phyloP scores from a whole-genome alignment of 306 rosid species.

The Glycine soja region DNA sequence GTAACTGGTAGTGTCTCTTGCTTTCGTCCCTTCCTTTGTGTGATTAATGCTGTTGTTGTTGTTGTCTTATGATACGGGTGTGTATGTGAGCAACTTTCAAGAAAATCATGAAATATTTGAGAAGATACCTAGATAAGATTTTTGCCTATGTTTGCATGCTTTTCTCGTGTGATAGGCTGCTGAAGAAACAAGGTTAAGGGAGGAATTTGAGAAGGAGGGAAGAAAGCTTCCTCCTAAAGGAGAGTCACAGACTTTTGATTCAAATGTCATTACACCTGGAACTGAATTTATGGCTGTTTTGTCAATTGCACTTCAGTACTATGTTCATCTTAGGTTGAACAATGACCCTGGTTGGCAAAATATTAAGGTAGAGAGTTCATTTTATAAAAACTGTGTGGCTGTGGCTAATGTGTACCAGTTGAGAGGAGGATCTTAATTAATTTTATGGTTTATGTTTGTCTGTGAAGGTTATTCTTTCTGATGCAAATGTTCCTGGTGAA shows the following conservation, averaged over 20 bases:
- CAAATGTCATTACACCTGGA: slow-evolving; percentile 97
- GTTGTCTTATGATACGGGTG: slow-evolving; percentile 8
- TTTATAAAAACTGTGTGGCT: slow-evolving; percentile 21
- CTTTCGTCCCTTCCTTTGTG: neutral
- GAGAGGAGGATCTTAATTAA: slow-evolving; percentile 34
- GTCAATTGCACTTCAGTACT: slow-evolving; percentile 92
- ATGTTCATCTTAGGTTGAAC: slow-evolving; percentile 92
- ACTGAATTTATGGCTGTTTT: slow-evolving; percentile 95
- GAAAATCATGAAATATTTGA: neutral
- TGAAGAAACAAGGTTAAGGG: slow-evolving; percentile 87
- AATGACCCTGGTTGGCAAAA: slow-evolving; percentile 97
- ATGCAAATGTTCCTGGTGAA: slow-evolving; percentile 99
- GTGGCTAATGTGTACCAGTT: slow-evolving; percentile 5
- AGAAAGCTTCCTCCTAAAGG: slow-evolving; percentile 93
- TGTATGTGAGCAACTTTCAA: neutral
- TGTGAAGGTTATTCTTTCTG: slow-evolving; percentile 91
- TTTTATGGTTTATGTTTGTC: neutral
- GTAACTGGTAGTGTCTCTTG: slow-evolving; percentile 2
- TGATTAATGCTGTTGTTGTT: neutral
- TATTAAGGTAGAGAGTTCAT: slow-evolving; percentile 65
- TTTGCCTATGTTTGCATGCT: neutral
- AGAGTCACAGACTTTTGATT: slow-evolving; percentile 75
- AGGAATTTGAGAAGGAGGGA: slow-evolving; percentile 95
- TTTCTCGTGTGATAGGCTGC: slow-evolving; percentile 64
- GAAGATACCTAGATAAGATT: slow-evolving; percentile 13